Evolutionary conservation across 2,329 filamentous ascomycete genomes (phyloP), one percentile per base, ranked within the genome.

Genomic region (Talaromyces islandicus): DNA sequence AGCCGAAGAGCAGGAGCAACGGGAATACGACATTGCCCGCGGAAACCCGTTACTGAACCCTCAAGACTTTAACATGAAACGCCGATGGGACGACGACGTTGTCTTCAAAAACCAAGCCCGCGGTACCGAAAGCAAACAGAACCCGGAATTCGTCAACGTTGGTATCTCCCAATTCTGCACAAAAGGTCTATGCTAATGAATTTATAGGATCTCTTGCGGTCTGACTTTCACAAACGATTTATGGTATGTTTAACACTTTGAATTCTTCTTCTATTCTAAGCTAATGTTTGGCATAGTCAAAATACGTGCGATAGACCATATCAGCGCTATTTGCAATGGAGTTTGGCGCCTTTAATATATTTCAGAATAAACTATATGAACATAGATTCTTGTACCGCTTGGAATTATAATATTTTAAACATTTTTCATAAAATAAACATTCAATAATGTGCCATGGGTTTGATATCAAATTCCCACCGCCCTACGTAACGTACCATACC

Each of bases 61-160:
- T 56, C 90, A 90, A 73, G 92, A 96, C 67, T 97, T 95, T 73
- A 92, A 88, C 61, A 88, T 97, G 70, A 97, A 96, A 65, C 69
- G 72, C 12, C 79, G 92, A 67, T 99, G 94, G 94, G 94, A 99
- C 68, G 94, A 99, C 69, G 94, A 99, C 73, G 94, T 99, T 12
- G 92, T 99, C 2, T 99, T 99, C 79, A 97, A 96, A 81, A 99
- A 99, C 75, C 94, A 99, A 78, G 94, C 93, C 35, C 85, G 94
- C 61, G 94, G 93, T 9, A 96, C 92, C 0, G 93, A 97, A 71
- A 91, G 97, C 64, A 92, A 88, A 80, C 87, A 88, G 64, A 92
- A 89, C 80, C 95, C 93, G 80, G 92, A 96, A 76, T 99, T 99
- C 78, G 92, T 99, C 75, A 99, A 99, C 72, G 92, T 91, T 74